A percentile compares a stretch with the other conserved stretches of the same genome.
phyloP scores from a whole-genome alignment of 305 asterid species.

The Ilex paraguariensis region DNA sequence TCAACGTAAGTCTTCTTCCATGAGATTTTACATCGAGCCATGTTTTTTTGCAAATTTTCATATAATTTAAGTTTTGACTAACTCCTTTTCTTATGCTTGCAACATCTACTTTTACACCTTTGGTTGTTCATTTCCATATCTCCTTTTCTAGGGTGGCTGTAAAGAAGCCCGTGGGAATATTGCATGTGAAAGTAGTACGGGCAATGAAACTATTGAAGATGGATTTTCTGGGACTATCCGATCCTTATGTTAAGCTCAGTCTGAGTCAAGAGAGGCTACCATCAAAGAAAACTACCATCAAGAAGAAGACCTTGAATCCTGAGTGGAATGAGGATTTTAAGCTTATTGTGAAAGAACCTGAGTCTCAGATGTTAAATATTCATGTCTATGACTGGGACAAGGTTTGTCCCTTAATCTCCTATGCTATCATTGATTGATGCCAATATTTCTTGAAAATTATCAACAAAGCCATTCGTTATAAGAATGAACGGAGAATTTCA shows the following conservation, averaged over 20 bases:
- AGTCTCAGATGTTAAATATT: conserved; percentile 59
- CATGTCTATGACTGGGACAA: conserved; percentile 86
- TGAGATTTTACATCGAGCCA: not conserved
- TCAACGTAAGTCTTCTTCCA: conserved; percentile 44
- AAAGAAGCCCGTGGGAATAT: conserved; percentile 80
- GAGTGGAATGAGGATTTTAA: conserved; percentile 86
- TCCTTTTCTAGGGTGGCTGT: conserved; percentile 46
- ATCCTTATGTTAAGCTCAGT: conserved; percentile 85
- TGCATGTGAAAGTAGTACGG: conserved; percentile 70
- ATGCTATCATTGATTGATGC: not conserved
- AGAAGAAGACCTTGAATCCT: conserved; percentile 77
- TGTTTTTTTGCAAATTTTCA: not conserved
- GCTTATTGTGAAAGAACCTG: conserved; percentile 79
- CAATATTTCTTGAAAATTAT: no score
- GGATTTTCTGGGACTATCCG: conserved; percentile 85
- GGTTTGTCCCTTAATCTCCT: conserved; percentile 31
- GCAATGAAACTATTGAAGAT: conserved; percentile 78
- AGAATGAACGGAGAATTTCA: no score
- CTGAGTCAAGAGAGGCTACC: conserved; percentile 68
- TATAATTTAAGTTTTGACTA: not conserved
- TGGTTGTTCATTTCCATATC: not conserved
- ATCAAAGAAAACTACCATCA: conserved; percentile 61
- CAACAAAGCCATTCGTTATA: no score
- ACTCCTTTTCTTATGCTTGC: not conserved
- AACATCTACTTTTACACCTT: not conserved